These are phyloP conservation scores for Fusarium ambrosium DNA, from an alignment of 2,329 filamentous ascomycete species.

Conservation along the genomic window DNA sequence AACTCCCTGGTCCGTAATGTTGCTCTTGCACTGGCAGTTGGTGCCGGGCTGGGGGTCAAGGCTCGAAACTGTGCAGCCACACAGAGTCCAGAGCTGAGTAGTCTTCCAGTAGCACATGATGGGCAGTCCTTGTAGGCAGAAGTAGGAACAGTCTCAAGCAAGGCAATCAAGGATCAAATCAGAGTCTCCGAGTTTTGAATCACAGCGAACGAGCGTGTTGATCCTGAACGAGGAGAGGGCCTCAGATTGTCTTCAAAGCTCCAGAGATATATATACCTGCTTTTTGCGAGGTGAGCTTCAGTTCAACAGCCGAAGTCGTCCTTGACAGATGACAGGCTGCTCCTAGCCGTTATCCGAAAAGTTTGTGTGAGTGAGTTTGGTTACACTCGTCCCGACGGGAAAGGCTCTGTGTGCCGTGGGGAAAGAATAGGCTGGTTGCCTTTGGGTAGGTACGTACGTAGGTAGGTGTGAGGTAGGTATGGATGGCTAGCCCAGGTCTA, in stretches of 20 bases:
- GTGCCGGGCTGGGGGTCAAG: conserved; percentile 48
- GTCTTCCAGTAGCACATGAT: conserved; percentile 54
- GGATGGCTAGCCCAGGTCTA: conserved; percentile 14
- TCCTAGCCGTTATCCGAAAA: conserved; percentile 39
- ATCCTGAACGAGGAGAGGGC: conserved; percentile 5
- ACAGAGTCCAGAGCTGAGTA: conserved; percentile 50
- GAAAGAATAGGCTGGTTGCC: conserved; percentile 38
- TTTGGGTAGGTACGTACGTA: not conserved
- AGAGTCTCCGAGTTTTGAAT: not conserved
- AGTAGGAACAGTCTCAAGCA: not conserved
- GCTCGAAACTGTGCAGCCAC: conserved; percentile 49
- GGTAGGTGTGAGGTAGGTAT: not conserved
- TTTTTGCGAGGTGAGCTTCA: conserved; percentile 19
- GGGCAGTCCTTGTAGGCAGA: conserved; percentile 4
- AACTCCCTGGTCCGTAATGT: conserved; percentile 45
- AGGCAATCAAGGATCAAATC: not conserved
- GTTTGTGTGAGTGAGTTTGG: conserved; percentile 42
- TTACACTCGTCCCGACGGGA: conserved; percentile 39
- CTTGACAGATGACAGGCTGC: conserved; percentile 35
- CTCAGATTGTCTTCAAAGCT: not conserved
- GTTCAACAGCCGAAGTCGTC: conserved; percentile 25
- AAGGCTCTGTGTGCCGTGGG: conserved; percentile 37
- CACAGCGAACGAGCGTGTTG: conserved; percentile 6
- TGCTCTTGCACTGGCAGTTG: conserved; percentile 44
- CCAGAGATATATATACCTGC: conserved; percentile 39